phyloP scores from a whole-genome alignment of 176 grass and related monocot species.

The Oryza coarctata region DNA sequence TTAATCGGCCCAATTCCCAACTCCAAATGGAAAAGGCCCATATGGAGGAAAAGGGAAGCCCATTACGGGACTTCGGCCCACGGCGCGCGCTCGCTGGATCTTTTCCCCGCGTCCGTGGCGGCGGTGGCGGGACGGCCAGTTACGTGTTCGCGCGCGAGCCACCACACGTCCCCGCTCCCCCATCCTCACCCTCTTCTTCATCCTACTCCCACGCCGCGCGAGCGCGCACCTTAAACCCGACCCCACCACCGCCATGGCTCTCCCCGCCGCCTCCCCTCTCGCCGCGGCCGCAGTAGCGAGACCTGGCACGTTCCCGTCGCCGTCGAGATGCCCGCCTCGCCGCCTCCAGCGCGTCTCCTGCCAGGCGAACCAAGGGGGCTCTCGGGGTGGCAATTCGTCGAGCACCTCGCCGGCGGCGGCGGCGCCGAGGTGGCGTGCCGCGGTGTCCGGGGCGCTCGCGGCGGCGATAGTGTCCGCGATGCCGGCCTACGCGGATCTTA shows the following conservation, averaged over 20 bases:
- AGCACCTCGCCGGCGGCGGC: conserved; percentile 34
- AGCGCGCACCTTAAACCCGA: neutral
- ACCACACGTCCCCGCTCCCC: conserved; percentile 28
- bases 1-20: neutral
- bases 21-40: neutral
- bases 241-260: conserved; percentile 44
- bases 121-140: neutral
- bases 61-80: neutral
- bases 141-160: conserved; percentile 68
- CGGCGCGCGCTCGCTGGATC: neutral
- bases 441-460: conserved; percentile 69
- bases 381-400: conserved; percentile 35
- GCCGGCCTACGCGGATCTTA: conserved; percentile 73
- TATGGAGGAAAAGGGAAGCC: too few species aligned
- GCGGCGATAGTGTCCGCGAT: conserved; percentile 45
- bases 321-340: neutral
- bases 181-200: conserved; percentile 5
- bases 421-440: conserved; percentile 54
- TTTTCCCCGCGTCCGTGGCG: neutral
- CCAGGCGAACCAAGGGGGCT: conserved; percentile 31
- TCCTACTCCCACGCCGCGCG: neutral
- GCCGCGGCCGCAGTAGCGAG: conserved; percentile 23
- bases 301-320: neutral
- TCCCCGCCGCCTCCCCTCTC: conserved; percentile 53
- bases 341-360: conserved; percentile 49